Base-by-base conservation (phyloP, 2,329 filamentous ascomycete species). In the Stachybotrys chartarum region DNA sequence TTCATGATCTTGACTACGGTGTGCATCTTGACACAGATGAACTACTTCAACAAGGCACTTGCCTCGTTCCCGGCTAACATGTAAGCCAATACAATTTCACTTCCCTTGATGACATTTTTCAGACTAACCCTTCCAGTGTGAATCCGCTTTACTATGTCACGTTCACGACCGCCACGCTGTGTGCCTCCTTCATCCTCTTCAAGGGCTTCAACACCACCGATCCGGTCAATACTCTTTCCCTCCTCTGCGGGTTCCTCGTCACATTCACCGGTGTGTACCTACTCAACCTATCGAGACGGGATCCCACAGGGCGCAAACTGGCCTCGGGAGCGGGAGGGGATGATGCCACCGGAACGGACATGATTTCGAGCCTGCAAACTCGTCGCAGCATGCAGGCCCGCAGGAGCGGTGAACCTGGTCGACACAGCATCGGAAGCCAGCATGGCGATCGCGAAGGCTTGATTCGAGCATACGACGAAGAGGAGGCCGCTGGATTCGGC, bases 1-100 rank as follows among this genome's bases (percentile, higher is more conserved):
- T 99, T 99, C 71, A 86, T 93, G 73, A 97, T 99, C 61, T 84
- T 97, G 61, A 94, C 92, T 0, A 80, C 81, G 3, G 90, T 97
- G 60, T 99, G 94, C 77, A 97, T 99, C 68, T 72, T 99, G 62
- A 97, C 92, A 8, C 94, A 99, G 78, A 97, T 99, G 94, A 99
- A 99, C 74, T 99, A 99, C 74, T 96, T 99, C 75, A 99, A 99
- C 80, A 99, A 99, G 74, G 94, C 94, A 7, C 77, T 99, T 57
- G 95, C 91, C 72, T 91, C 95, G 66, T 99, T 97, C 74, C 93
- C 90, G 32, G 97, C 94, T 35, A 96, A 95, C 64, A 96, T 99
- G 92, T 96, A 81, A 70, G 89, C 78, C 30, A 49, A 24, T 24
- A 24, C 24, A 24, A 24, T 4, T 24, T 24, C 24, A 30, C 8